Conservation (phyloP, 129 eudicot genomes). For the Apium graveolens region DNA sequence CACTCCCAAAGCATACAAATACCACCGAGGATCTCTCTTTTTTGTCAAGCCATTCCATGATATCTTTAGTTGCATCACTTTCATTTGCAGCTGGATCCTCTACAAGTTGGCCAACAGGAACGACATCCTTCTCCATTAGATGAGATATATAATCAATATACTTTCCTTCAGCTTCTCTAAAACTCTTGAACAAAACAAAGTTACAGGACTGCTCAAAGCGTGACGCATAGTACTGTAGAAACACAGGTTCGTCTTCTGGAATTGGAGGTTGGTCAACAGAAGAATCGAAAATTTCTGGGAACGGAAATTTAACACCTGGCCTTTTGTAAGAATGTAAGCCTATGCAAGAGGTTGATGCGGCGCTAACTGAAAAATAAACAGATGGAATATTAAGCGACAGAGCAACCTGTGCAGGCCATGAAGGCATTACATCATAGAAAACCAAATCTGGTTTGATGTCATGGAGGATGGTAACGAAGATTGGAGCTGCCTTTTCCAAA, state of each 20-base stretch:
- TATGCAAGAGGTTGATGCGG: background rate
- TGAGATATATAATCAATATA: background rate
- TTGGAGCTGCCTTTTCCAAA: background rate
- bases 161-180: background rate
- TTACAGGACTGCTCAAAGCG: background rate
- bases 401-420: constrained; percentile 1
- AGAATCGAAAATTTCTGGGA: background rate
- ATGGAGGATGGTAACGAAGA: background rate
- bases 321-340: background rate
- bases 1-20: background rate
- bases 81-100: background rate
- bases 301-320: background rate
- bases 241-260: background rate
- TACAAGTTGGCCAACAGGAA: background rate
- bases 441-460: background rate
- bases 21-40: background rate
- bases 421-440: background rate
- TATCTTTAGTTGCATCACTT: background rate
- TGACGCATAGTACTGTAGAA: background rate
- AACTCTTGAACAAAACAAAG: background rate
- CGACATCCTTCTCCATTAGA: background rate
- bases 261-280: background rate
- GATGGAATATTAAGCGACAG: background rate
- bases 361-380: background rate
- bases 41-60: constrained; percentile 1